A percentile compares a stretch with the other conserved stretches of the same genome.
phyloP scores from a whole-genome alignment of 371 early-diverging fungal species.

The Caulochytrium protostelioides region DNA sequence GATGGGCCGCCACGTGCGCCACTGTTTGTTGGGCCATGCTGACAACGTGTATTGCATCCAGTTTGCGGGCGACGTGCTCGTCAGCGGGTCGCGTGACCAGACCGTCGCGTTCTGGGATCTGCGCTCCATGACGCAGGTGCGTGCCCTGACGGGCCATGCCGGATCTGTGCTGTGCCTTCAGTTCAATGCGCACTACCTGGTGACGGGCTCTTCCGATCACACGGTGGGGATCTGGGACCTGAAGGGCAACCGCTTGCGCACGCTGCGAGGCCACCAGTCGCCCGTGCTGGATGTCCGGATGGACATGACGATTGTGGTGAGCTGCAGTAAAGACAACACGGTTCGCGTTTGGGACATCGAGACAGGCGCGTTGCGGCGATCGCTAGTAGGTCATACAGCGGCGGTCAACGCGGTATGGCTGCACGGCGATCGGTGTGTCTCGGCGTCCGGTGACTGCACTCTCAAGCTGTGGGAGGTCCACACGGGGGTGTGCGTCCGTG shows the following conservation, averaged over 20 bases:
- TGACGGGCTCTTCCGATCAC: conserved; percentile 7
- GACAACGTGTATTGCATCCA: conserved; percentile 72
- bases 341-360: conserved; percentile 14
- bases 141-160: conserved; percentile 2
- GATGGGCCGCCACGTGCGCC: too few species aligned
- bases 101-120: conserved; percentile 3
- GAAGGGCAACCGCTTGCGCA: conserved; percentile 2
- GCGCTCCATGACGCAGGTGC: background rate
- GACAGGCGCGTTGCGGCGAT: too few species aligned
- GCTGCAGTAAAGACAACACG: conserved; percentile 8
- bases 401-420: conserved; percentile 22
- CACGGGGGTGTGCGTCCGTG: too few species aligned
- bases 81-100: conserved; percentile 63
- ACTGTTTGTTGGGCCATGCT: conserved; percentile 48
- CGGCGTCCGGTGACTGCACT: conserved; percentile 57
- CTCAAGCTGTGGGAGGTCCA: conserved; percentile 77
- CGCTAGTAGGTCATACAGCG: too few species aligned
- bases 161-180: conserved; percentile 5
- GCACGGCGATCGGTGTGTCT: conserved; percentile 39
- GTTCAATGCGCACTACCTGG: background rate
- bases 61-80: conserved; percentile 47
- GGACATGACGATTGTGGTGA: conserved; percentile 2
- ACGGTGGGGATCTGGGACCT: conserved; percentile 5
- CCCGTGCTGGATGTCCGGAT: conserved; percentile 12
- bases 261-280: conserved; percentile 6